Evolutionary conservation across 2,329 filamentous ascomycete species (phyloP), one percentile per base, ranked within the genome.

Genomic region (Aspergillus viridinutans): DNA sequence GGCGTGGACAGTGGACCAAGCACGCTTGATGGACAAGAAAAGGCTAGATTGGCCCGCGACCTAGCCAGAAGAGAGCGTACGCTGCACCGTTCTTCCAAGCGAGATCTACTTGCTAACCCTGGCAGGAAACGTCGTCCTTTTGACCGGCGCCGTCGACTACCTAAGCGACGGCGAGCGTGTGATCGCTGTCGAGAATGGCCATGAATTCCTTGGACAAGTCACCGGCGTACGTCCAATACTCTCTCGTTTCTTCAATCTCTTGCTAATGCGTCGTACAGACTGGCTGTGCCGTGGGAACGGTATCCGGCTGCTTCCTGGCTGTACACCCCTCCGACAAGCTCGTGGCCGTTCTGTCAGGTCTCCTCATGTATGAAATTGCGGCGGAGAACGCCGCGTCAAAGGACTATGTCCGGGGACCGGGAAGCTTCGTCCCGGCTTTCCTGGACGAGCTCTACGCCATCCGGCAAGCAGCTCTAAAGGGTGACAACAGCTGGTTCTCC

Each of bases 211-310:
- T 0, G 72, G 76, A n/a, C 72, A 74, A 58, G 72, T 79, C 20
- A 79, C 76, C 1, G 76, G 76, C n/a, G 74, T 76, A 72, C 42
- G 72, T 63, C 25, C 26, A 8, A 3, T 14, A 6, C 3, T 17
- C 3, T 17, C 6, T 40, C 29, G 35, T 14, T 26, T 20, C 9
- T 26, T 14, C 32, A 17, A 9, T 35, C 17, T 10, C 32, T 29
- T 56, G 17, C 53, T 50, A 42, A 51, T 23, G 48, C 20, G 25
- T 17, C 6, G 40, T 35, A 10, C 26, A 78, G 76, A 90, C 87
- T 42, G 93, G 93, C 0, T 97, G 93, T 72, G 88, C 90, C 4
- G 81, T 97, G 6, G 93, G 92, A 1, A 94, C 92, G 0, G 85
- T 87, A 1, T 81, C 96, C 50, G 90, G 90, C 21, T 87, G 90